A percentile compares a stretch with the other conserved stretches of the same genome.
Evolutionary conservation across 2,329 filamentous ascomycete genomes (phyloP).

Genomic region (Calycina herbarum): DNA sequence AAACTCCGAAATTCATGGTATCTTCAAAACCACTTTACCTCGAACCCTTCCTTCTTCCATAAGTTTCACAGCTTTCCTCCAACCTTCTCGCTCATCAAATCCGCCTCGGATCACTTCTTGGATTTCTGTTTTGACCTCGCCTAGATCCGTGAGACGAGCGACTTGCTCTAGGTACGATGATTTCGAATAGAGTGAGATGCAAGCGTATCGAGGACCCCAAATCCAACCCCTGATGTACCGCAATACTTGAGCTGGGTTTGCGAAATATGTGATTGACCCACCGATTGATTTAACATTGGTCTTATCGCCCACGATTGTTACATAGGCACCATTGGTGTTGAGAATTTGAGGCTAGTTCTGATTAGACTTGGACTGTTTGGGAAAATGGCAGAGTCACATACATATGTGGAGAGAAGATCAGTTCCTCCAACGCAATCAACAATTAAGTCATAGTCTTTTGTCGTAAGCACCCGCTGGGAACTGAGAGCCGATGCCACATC

Average conservation of each 20-base stretch:
- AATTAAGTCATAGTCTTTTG: slow-evolving; percentile 27
- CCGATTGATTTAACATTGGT: slow-evolving; percentile 28
- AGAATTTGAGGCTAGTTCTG: slow-evolving; percentile 27
- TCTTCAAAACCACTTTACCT: slow-evolving; percentile 29
- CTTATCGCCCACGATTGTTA: slow-evolving; percentile 37
- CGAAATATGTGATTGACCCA: slow-evolving; percentile 34
- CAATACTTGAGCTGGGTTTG: slow-evolving; percentile 27
- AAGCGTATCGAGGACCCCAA: slow-evolving; percentile 34
- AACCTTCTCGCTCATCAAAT: slow-evolving; percentile 30
- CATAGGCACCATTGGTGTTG: slow-evolving; percentile 31
- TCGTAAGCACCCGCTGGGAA: slow-evolving; percentile 7
- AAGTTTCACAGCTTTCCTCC: slow-evolving; percentile 24
- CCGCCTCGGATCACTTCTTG: slow-evolving; percentile 28
- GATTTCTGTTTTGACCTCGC: slow-evolving; percentile 24
- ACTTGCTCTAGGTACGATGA: slow-evolving; percentile 25
- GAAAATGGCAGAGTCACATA: slow-evolving; percentile 12
- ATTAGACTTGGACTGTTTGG: slow-evolving; percentile 10
- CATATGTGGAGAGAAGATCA: slow-evolving; percentile 30
- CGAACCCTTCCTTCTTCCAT: slow-evolving; percentile 27
- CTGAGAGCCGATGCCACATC: slow-evolving; percentile 25
- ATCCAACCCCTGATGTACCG: slow-evolving; percentile 34
- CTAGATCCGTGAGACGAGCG: slow-evolving; percentile 24
- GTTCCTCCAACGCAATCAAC: slow-evolving; percentile 41
- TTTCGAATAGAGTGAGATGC: slow-evolving; percentile 20
- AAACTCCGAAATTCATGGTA: slow-evolving; percentile 16